A percentile compares a stretch with the other conserved stretches of the same genome.
Conservation (phyloP, 2,329 filamentous ascomycete species). For the Akanthomyces dipterigenus region DNA sequence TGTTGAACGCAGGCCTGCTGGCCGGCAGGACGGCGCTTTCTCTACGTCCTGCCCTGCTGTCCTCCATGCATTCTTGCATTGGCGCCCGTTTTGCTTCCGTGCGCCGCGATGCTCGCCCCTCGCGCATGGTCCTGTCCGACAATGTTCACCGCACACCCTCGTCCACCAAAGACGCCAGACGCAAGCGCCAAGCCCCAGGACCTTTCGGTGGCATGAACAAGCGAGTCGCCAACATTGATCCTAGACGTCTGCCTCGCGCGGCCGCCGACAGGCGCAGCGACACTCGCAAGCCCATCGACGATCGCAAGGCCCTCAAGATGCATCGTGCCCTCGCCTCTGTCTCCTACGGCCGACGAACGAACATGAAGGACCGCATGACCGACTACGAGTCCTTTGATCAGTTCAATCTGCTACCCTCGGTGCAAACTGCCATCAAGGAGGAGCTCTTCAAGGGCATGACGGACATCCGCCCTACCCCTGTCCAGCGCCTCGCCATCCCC, state of each 20-base stretch:
- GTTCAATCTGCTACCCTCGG: slow-evolving; percentile 64
- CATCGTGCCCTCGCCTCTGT: slow-evolving; percentile 71
- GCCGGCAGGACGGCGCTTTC: not conserved
- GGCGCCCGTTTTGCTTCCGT: slow-evolving; percentile 1
- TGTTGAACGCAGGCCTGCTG: not conserved
- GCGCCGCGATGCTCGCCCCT: slow-evolving; percentile 18
- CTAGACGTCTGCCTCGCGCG: slow-evolving; percentile 16
- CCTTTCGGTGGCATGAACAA: slow-evolving; percentile 53
- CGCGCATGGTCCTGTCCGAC: slow-evolving; percentile 53
- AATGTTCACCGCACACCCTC: slow-evolving; percentile 38
- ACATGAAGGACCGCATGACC: slow-evolving; percentile 49
- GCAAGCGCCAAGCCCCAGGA: slow-evolving; percentile 35
- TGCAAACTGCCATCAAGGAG: slow-evolving; percentile 63
- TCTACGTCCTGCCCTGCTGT: not conserved
- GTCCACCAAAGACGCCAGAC: slow-evolving; percentile 26
- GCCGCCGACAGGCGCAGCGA: slow-evolving; percentile 17
- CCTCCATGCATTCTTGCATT: not conserved
- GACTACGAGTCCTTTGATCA: slow-evolving; percentile 73
- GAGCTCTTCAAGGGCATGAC: slow-evolving; percentile 71
- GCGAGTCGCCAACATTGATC: slow-evolving; percentile 37
- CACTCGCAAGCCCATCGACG: slow-evolving; percentile 29
- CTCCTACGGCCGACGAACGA: slow-evolving; percentile 60
- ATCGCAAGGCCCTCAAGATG: slow-evolving; percentile 84
- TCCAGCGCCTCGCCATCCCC: slow-evolving; percentile 85
- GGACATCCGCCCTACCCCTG: slow-evolving; percentile 75